Percentiles rank a stretch among this genome's conserved stretches.
These are phyloP conservation scores for Oidium heveae DNA, from an alignment of 2,329 filamentous ascomycete species.

Conservation along the genomic window DNA sequence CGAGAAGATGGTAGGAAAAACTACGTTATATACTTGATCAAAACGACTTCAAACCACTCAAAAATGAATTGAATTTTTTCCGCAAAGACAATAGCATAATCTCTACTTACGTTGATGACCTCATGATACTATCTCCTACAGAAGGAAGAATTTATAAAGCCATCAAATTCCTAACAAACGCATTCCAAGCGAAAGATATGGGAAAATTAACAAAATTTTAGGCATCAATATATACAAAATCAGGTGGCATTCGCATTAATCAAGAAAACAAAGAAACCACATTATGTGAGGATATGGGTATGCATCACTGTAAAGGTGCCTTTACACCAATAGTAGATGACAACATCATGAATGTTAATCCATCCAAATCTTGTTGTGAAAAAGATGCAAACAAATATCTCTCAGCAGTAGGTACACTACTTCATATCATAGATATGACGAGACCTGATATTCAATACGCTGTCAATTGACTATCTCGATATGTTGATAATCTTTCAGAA, in stretches of 20 bases:
- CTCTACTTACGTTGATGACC: neutral
- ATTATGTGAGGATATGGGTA: neutral
- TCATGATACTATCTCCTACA: neutral
- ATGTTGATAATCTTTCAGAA: neutral
- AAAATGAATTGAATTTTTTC: neutral
- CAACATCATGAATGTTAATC: neutral
- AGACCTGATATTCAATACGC: neutral
- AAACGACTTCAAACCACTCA: neutral
- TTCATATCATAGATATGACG: neutral
- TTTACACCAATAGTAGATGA: neutral
- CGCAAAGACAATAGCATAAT: neutral
- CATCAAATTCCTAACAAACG: neutral
- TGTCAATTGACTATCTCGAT: neutral
- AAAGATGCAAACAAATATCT: neutral
- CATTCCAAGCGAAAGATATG: neutral
- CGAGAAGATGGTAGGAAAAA: neutral
- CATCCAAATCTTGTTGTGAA: neutral
- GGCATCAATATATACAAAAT: neutral
- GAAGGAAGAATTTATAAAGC: neutral
- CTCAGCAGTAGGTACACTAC: neutral
- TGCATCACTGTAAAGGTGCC: neutral
- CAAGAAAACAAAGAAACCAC: neutral
- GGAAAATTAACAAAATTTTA: neutral
- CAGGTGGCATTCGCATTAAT: neutral
- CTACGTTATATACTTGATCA: neutral